Percentiles rank a stretch among this genome's conserved stretches.
Evolutionary conservation across 1,284 basidiomycete genomes (phyloP).

Genomic region (Gymnopus androsaceus): DNA sequence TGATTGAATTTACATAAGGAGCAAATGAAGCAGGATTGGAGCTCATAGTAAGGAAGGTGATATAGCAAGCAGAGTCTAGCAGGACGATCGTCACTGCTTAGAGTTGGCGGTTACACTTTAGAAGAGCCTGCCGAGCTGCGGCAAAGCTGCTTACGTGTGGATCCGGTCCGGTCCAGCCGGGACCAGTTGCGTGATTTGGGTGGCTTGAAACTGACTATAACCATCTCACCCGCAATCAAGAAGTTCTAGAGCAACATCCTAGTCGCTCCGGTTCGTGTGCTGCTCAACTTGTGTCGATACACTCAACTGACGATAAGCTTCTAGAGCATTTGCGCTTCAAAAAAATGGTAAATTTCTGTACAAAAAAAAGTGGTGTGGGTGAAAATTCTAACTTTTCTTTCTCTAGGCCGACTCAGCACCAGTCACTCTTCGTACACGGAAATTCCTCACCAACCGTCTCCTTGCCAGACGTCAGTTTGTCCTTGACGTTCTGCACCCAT

Average conservation of each 20-base stretch:
- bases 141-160: too few species aligned
- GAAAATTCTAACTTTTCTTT: constrained; percentile 1
- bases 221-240: too few species aligned
- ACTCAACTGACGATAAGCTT: neutral
- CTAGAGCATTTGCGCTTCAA: constrained; percentile 2
- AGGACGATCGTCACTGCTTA: too few species aligned
- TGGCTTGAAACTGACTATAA: neutral
- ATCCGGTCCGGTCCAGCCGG: too few species aligned
- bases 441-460: constrained; percentile 99
- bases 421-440: constrained; percentile 96
- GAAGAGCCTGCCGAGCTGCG: too few species aligned
- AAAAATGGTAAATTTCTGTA: constrained; percentile 1
- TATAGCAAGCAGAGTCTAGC: too few species aligned
- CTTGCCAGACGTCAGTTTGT: constrained; percentile 92
- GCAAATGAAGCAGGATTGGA: constrained; percentile 45
- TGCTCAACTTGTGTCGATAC: neutral
- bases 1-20: constrained; percentile 47
- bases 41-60: constrained; percentile 7
- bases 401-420: constrained; percentile 75
- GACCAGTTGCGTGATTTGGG: too few species aligned
- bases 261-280: constrained; percentile 6
- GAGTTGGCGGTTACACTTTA: too few species aligned
- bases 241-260: too few species aligned
- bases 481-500: constrained; percentile 95
- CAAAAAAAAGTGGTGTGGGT: neutral